Base-by-base conservation (phyloP, 192 early-diverging fungal genomes). In the Coemansia guatemalensis region DNA sequence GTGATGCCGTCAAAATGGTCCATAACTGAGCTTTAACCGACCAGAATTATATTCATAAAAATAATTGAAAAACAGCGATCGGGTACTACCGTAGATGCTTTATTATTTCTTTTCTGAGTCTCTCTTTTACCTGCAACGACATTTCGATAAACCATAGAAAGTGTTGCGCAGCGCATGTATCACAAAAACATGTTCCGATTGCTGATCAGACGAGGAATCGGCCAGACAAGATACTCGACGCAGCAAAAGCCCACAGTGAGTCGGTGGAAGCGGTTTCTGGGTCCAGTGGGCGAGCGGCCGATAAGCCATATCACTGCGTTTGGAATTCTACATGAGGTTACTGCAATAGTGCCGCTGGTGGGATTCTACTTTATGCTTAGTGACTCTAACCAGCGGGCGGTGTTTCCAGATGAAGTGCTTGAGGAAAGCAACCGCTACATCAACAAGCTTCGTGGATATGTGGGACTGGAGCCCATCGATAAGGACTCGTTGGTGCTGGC, bases 301-400 rank as follows among this genome's bases (percentile, higher is more conserved):
- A 86, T 83, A 27, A 88, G 85, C 53, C 86, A 91, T 62, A 58
- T 90, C 18, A 80, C 84, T 7, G 77, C 92, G 1, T 97, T 97
- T 72, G 82, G 85, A 7, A 61, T 95, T 17, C 83, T 97, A 23
- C 95, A 97, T 70, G 93, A 97, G 76, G 54, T 94, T 3, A 97
- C 95, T 2, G 95, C 93, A 2, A 74, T 97, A 23, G 74, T 88
- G 1, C 95, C 93, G 8, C 70, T 97, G 24, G 87, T 87, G 0
- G 60, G 88, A 11, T 63, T 94, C 20, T 97, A 93, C 71, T 89
- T 84, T 59, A 54, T 73, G 11, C 80, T 95, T 20, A 62, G 69
- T 23, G 62, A 72, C 56, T 83, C 78, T 18, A 83, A 83, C 6
- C 24, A 88, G 5, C 61, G 78, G n/a, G 80, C 89, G 6, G 89